Evolutionary conservation across 176 grass and related monocot species (phyloP), one percentile per base, ranked within the genome.

Genomic region (Oryza rufipogon): DNA sequence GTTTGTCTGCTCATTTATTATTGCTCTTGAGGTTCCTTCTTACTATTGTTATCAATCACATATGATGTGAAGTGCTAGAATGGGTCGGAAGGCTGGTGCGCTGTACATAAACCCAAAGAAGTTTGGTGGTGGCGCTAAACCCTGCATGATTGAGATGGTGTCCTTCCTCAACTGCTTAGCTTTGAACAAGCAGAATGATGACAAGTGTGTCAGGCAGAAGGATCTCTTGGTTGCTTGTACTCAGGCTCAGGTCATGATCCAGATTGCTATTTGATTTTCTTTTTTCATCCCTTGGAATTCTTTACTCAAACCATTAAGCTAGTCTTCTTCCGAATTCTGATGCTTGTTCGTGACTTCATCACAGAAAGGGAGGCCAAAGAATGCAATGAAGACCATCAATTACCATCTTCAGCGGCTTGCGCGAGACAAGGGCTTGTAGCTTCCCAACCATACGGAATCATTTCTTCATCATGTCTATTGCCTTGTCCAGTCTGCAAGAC

Each of bases 61-160:
- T 61, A 60, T 88, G 16, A 51, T 38, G 28, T 75, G 51, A 71
- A 76, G 12, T 68, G 44, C 34, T 68, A 94, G 74, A 75, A 95
- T 93, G 96, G 96, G 96, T 82, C 82, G 91, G 19, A 98, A 98
- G 86, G 85, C 82, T 83, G 96, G 90, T 76, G 81, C 77, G 30
- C 26, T 98, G 83, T 93, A 95, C 89, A 95, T 98, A 87, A 98
- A 95, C 78, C 86, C 93, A 32, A 98, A 95, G 82, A 98, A 93
- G 58, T 81, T 98, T 58, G 89, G 93, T 58, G 80, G 71, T 70
- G 48, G 73, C 64, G 93, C 82, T 1, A 95, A 90, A 70, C 89
- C 87, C 17, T 98, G 87, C 81, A 89, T 92, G 93, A 45, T 89
- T 22, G 96, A 98, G 89, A 98, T 94, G 93, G n/a, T 87, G 23